Evolutionary conservation across 306 rosid genomes (phyloP).

Genomic region (Cucurbita pepo): DNA sequence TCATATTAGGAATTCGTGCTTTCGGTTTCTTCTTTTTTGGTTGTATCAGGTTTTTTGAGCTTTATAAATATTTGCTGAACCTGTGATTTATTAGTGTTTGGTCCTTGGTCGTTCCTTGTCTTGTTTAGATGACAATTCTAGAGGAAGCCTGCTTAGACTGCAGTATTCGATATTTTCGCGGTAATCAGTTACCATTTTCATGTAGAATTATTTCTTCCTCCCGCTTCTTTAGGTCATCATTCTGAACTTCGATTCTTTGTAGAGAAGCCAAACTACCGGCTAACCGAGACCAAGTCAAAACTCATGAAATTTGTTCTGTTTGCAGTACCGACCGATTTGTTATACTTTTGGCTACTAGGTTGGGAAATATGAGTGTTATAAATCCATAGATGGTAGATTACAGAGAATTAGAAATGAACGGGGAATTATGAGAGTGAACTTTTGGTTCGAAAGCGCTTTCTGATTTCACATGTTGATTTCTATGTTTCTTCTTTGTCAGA

Average conservation of each 20-base stretch:
- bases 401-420: background rate
- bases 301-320: background rate
- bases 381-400: too few relatives aligned
- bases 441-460: background rate
- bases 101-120: background rate
- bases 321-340: background rate
- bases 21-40: background rate
- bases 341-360: background rate
- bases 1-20: background rate
- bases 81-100: background rate
- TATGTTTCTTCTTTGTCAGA: constrained; percentile 6
- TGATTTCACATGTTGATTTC: background rate
- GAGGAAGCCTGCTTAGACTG: background rate
- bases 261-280: background rate
- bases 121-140: background rate
- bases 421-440: background rate
- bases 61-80: background rate
- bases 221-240: background rate
- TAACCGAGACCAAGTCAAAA: background rate
- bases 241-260: background rate
- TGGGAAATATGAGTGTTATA: too few relatives aligned
- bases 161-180: background rate
- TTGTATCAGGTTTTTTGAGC: background rate
- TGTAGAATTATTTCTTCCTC: background rate
- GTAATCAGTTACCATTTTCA: background rate